Evolutionary conservation across 306 rosid species (phyloP), one percentile per base, ranked within the genome.

Genomic region (Vigna hirtella): DNA sequence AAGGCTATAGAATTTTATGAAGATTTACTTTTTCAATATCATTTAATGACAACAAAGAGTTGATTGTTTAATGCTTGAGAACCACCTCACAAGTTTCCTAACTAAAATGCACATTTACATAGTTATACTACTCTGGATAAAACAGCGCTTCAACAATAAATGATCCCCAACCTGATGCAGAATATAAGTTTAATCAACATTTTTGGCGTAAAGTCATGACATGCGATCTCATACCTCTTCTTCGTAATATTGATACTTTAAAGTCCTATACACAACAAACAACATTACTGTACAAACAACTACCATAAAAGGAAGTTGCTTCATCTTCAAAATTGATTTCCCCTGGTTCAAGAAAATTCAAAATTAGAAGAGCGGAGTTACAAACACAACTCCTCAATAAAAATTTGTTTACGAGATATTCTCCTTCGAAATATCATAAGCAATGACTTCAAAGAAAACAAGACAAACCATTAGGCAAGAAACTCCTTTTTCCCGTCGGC

Each of bases 301-400:
- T 84, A 84, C 95, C 92, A 90, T 83, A 83, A 94, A 87, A 24
- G 90, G 90, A 76, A 92, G 79, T 79, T 86, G 97, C 79, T 80
- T 94, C 88, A 84, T 92, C 94, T 83, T 94, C 69, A 86, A 83
- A 80, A 84, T 85, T 69, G 87, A 58, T 77, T 84, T 90, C 61
- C 90, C 97, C 97, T 92, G 88, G 76, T 84, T 34, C 77, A 76
- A 78, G 68, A 84, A 79, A 70, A 73, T 11, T 2, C 48, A 66
- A 15, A 32, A 49, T 61, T 66, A 22, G 40, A 59, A 73, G 64
- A 59, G 13, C 18, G 9, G 64, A 20, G 56, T 61, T 36, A 50
- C 40, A 63, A 72, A 51, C 49, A 36, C 49, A 34, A 28, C 70
- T 69, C 30, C 7, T 22, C 5, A 59, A 66, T 50, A 12, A 32